Conservation (phyloP, 768 basidiomycete genomes). For the Crassisporium funariophilum region DNA sequence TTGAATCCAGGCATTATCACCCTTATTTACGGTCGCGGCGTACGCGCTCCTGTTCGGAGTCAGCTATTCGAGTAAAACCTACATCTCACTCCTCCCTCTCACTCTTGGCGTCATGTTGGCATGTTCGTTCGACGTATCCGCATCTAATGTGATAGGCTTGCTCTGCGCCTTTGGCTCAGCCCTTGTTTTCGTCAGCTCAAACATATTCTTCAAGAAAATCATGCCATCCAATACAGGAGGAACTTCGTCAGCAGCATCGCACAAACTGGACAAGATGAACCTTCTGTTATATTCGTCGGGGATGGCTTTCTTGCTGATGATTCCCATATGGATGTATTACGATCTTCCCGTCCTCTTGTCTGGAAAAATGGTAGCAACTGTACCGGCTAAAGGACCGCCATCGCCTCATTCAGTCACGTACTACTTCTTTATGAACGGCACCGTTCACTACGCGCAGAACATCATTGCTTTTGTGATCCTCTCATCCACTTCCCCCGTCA, state of each 20-base stretch:
- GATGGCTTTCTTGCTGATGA: constrained; percentile 94
- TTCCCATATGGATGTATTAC: constrained; percentile 91
- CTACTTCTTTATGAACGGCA: constrained; percentile 92
- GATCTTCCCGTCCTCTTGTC: constrained; percentile 76
- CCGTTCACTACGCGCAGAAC: constrained; percentile 96
- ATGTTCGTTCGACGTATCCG: constrained; percentile 89
- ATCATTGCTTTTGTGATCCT: constrained; percentile 97
- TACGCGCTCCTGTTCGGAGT: constrained; percentile 94
- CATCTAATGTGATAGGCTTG: constrained; percentile 84
- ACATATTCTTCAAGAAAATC: constrained; percentile 99
- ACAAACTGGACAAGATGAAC: constrained; percentile 97
- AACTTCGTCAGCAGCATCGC: constrained; percentile 41
- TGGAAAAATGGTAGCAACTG: constrained; percentile 40
- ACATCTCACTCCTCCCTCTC: constrained; percentile 91
- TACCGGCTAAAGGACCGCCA: constrained; percentile 45
- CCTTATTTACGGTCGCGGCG: constrained; percentile 94
- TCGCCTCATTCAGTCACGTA: constrained; percentile 66
- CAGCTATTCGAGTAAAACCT: constrained; percentile 89
- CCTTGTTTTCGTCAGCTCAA: constrained; percentile 94
- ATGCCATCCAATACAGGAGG: constrained; percentile 69
- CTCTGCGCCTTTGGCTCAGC: constrained; percentile 97
- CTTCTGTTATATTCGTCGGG: constrained; percentile 91
- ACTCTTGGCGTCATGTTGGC: constrained; percentile 98
- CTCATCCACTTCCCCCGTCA: constrained; percentile 94
- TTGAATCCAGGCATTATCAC: constrained; percentile 80